Conservation (phyloP, 495 filamentous ascomycete genomes). For the Wilcoxina mikolae region DNA sequence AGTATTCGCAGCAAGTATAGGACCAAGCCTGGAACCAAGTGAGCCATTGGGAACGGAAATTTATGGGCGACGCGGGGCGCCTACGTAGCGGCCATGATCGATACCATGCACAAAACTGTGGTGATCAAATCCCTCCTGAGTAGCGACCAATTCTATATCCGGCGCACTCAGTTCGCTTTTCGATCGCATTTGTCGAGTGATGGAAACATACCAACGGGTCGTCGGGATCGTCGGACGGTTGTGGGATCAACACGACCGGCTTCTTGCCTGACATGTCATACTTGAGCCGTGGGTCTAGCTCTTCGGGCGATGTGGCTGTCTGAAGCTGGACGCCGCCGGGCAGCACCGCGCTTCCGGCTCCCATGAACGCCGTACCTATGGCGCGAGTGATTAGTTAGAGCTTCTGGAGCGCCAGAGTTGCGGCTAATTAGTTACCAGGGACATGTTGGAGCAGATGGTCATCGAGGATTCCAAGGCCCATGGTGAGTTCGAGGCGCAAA, state of each 20-base stretch:
- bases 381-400: not conserved
- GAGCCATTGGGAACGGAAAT: not conserved
- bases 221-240: conserved; percentile 67
- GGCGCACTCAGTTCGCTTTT: not conserved
- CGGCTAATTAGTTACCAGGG: conserved; percentile 43
- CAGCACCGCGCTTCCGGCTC: conserved; percentile 48
- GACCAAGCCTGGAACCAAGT: conserved; percentile 38
- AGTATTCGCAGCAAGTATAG: conserved; percentile 77
- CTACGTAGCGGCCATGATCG: conserved; percentile 31
- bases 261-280: conserved; percentile 51
- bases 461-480: conserved; percentile 76
- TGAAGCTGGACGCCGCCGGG: conserved; percentile 40
- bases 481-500: conserved; percentile 24
- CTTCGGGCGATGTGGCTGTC: conserved; percentile 30
- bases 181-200: conserved; percentile 10
- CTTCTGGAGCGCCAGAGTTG: conserved; percentile 4
- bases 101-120: conserved; percentile 56
- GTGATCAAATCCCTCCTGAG: conserved; percentile 76
- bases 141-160: conserved; percentile 66
- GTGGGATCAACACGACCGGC: conserved; percentile 62
- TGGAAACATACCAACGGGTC: conserved; percentile 49
- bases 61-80: not conserved
- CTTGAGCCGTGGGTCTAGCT: conserved; percentile 41
- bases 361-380: conserved; percentile 24
- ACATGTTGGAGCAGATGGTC: conserved; percentile 48